Evolutionary conservation across 2,329 filamentous ascomycete genomes (phyloP), one percentile per base, ranked within the genome.

Genomic region (Colletotrichum echinochloae): DNA sequence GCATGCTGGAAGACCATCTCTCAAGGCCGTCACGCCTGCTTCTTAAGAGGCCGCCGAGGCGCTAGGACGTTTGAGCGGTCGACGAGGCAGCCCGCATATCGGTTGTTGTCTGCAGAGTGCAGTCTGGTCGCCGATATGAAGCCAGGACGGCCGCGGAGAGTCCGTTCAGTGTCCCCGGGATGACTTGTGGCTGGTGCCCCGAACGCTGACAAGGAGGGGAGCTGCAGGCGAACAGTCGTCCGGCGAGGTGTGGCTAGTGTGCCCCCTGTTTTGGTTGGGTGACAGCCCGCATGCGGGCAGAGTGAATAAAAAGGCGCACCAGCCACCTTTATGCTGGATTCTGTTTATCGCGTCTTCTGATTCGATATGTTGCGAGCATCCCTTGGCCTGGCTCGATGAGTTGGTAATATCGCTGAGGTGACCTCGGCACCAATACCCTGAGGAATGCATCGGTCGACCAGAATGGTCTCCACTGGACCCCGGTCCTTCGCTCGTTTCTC

Each of bases 191-290:
- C 66, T 70, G 39, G 66, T 70, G 55, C 14, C 33, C n/a, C 26
- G 12, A 23, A 56, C 44, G 49, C 39, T 41, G 41, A 49, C 14
- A 37, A 64, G 44, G 33, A 68, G 41, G 14, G 66, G n/a, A n/a
- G 44, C 28, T 48, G 33, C 44, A 20, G 35, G 41, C 30, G 41
- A 28, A 26, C 14, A 46, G 41, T 37, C 57, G 33, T 28, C 59
- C 37, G 37, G 44, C 44, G 46, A 18, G 41, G n/a, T 51, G 66
- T 70, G 66, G 66, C 66, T 70, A 51, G 66, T 60, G 62, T n/a
- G 20, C 20, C 28, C 4, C 23, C 23, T 16, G 41, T 26, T 26
- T 33, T 66, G 62, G 66, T 70, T 70, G 55, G 66, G 39, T 20
- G 30, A 28, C 8, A 28, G n/a, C n/a, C 14, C 54, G 66, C 48